Base-by-base conservation (phyloP, 805 yeast genomes). In the Lipomyces mesembrius region DNA sequence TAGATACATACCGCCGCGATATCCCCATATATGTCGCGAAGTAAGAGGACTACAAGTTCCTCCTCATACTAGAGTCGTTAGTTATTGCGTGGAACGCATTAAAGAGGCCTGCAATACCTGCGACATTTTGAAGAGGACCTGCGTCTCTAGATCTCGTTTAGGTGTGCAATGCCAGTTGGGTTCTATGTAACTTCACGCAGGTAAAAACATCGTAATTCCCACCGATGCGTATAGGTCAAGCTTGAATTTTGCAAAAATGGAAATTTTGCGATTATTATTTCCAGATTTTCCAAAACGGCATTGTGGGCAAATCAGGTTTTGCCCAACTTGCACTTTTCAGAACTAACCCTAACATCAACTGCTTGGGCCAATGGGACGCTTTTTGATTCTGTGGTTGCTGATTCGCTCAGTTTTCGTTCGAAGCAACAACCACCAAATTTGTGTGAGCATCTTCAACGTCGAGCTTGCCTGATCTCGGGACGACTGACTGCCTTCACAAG, bases 11-110 rank as follows among this genome's bases (percentile, higher is more conserved):
- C 75, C 1, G 92, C 85, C 0, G 96, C 93, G 58, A 87, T 83
- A 73, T 88, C 91, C 14, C 98, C 98, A 87, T 77, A 79, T 34
- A 74, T 59, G 71, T 78, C 81, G 58, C 71, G 66, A 29, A 77
- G 72, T 14, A 78, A 61, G 46, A 74, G 60, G 7, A 67, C 59
- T 43, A 54, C 60, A 25, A 71, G 62, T 49, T 64, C 64, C n/a
- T 64, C 62, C 43, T 72, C 71, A 22, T 46, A 62, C 68, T 67
- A 35, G 14, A 32, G 9, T 53, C 27, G 29, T 59, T 43, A 11
- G 35, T 51, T n/a, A 34, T 22, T 29, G 35, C n/a, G 8, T n/a
- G 12, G 20, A 52, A 11, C 35, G 11, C 55, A 14, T 52, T 49
- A 53, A 59, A 27, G n/a, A 35, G 25, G 22, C 3, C 14, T 17